Base-by-base conservation (phyloP, 345 rosid genomes). In the Clausena lansium region DNA sequence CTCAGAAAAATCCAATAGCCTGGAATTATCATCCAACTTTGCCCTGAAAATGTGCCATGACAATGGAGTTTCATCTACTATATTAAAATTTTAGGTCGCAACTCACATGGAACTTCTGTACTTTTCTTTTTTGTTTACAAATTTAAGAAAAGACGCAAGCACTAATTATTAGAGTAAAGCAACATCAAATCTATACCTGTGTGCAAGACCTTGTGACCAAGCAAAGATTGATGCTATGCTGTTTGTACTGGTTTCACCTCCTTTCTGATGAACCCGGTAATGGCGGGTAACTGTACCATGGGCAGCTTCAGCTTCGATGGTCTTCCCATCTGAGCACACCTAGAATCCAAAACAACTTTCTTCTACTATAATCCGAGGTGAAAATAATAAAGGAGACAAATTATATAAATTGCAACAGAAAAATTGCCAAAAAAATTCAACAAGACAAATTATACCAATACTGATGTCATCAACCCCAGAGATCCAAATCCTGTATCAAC, bases 251-350 rank as follows among this genome's bases (percentile, higher is more conserved):
- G 95, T 92, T 84, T 92, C 97, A 68, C 93, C 92, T 64, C 96
- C 98, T 84, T 89, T 92, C 85, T 94, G 89, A 70, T 94, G 94
- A 82, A 94, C 92, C 70, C 95, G 85, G 84, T 82, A 92, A 85
- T 93, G 97, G 55, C 97, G 91, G 22, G 97, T 93, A 74, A 93
- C 95, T 6, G 95, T 93, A 27, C 97, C 97, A 83, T 93, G 97
- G 41, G 95, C 97, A 75, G 95, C 97, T 85, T 93, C 95, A 22
- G 93, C 91, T 86, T 93, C 98, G 11, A 90, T 91, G 38, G 98
- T 93, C 82, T 89, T 93, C 33, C 98, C 98, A 80, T 93, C 98
- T 2, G 98, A 98, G 86, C 98, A 93, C 62, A 93, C 95, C 98
- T 93, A 80, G 70, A 81, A 80, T 14, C 24, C 66, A 35, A 72